Conservation (phyloP, 352 stramenopile genomes). For the Pythium utonaiense region DNA sequence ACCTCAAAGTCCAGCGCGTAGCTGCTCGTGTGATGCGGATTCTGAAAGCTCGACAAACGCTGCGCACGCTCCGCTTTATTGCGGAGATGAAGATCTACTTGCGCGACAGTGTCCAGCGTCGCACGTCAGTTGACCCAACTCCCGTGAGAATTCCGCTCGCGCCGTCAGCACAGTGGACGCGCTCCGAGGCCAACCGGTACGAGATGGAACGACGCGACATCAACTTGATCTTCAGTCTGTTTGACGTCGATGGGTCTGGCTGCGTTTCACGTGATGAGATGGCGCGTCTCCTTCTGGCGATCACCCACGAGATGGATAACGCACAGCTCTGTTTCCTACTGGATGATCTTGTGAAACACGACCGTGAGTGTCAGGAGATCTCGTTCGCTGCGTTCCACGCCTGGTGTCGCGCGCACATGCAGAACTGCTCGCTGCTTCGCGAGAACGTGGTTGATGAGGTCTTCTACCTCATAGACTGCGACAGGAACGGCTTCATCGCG, state of each 20-base stretch:
- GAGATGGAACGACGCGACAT: conserved; percentile 70
- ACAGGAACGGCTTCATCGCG: conserved; percentile 57
- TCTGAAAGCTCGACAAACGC: conserved; percentile 58
- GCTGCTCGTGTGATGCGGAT: conserved; percentile 63
- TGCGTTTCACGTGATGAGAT: conserved; percentile 60
- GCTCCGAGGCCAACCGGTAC: conserved; percentile 46
- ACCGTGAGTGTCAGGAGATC: conserved; percentile 40
- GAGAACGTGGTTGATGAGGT: conserved; percentile 67
- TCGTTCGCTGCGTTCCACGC: conserved; percentile 71
- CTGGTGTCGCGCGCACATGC: conserved; percentile 64
- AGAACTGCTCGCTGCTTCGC: conserved; percentile 48
- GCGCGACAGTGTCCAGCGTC: conserved; percentile 39
- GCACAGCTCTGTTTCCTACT: conserved; percentile 55
- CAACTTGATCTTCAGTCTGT: conserved; percentile 67
- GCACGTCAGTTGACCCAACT: conserved; percentile 12
- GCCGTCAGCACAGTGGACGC: too few relatives aligned
- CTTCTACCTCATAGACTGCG: conserved; percentile 59
- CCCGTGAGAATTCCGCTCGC: conserved; percentile 45
- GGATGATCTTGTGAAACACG: conserved; percentile 39
- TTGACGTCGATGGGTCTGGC: conserved; percentile 61
- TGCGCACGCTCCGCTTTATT: conserved; percentile 67
- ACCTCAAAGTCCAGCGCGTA: conserved; percentile 61
- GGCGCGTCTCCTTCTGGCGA: conserved; percentile 46
- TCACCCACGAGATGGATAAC: conserved; percentile 64
- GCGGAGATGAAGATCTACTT: conserved; percentile 82